These are phyloP conservation scores for Solanum neorickii DNA, from an alignment of 257 asterid species.

Conservation along the genomic window DNA sequence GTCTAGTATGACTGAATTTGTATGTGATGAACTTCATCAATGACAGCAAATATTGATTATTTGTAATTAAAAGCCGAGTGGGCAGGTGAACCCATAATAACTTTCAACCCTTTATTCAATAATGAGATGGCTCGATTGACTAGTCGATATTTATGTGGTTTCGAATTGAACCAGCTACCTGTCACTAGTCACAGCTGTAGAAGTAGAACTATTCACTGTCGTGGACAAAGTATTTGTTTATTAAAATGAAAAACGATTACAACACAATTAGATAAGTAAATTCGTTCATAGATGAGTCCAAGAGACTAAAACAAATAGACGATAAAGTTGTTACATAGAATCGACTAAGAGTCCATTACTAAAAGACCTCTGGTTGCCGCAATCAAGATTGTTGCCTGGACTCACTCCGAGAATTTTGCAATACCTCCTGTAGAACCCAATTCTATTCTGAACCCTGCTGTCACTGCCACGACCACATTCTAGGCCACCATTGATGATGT, in stretches of 20 bases:
- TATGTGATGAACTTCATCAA: not conserved
- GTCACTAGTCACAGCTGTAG: not conserved
- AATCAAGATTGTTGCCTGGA: not conserved
- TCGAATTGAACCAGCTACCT: not conserved
- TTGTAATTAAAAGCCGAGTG: not conserved
- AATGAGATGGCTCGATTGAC: not conserved
- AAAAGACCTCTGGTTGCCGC: slow-evolving; percentile 10
- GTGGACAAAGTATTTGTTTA: not conserved
- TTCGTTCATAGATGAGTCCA: not conserved
- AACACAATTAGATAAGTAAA: too few species aligned
- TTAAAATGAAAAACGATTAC: too few species aligned
- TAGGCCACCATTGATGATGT: too few species aligned
- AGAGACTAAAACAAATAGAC: not conserved
- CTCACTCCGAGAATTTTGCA: not conserved
- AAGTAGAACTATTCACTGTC: not conserved
- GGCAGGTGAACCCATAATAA: not conserved
- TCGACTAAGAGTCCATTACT: not conserved
- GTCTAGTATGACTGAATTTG: not conserved
- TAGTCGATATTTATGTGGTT: not conserved
- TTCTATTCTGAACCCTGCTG: not conserved
- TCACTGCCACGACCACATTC: not conserved
- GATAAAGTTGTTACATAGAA: not conserved
- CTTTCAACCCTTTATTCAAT: not conserved
- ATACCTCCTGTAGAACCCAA: not conserved
- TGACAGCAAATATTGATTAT: not conserved